Evolutionary conservation across 192 early-diverging fungal species (phyloP).

Genomic region (Haplosporangium gracile): DNA sequence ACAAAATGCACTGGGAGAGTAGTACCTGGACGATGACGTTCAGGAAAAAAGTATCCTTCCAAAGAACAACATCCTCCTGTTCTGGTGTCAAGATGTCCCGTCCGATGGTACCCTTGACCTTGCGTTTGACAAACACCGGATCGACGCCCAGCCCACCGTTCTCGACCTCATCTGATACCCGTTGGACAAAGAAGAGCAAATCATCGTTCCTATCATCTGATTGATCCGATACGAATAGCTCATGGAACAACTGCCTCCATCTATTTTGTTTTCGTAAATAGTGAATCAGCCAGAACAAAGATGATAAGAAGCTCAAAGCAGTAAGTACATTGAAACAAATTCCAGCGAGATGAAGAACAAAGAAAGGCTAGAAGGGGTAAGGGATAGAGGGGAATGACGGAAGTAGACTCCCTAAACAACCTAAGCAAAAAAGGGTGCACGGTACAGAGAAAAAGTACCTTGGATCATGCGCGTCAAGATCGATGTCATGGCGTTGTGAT

Average conservation of each 20-base stretch:
- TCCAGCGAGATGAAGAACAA: neutral
- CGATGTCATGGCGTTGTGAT: conserved; percentile 50
- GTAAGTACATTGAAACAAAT: neutral
- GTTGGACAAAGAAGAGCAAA: conserved; percentile 88
- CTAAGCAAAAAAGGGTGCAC: neutral
- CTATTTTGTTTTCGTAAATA: conserved; percentile 24
- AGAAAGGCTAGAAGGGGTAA: too few species aligned
- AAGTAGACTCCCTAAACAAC: neutral
- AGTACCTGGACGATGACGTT: conserved; percentile 88
- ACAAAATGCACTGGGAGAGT: neutral
- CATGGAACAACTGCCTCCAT: conserved; percentile 74
- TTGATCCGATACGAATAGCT: conserved; percentile 78
- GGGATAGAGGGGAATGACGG: neutral
- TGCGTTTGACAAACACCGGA: conserved; percentile 89
- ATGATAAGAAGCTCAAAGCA: neutral
- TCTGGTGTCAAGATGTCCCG: conserved; percentile 25
- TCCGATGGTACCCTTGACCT: conserved; percentile 51
- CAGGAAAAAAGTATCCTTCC: conserved; percentile 93
- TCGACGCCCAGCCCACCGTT: conserved; percentile 63
- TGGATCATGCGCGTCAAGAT: conserved; percentile 71
- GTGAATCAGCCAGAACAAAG: neutral
- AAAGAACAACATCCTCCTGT: conserved; percentile 81
- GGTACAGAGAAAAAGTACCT: conserved; percentile 41
- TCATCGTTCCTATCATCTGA: conserved; percentile 82
- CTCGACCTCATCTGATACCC: conserved; percentile 38